Conservation (phyloP, 2,329 filamentous ascomycete genomes). For the Alternaria brassicae region DNA sequence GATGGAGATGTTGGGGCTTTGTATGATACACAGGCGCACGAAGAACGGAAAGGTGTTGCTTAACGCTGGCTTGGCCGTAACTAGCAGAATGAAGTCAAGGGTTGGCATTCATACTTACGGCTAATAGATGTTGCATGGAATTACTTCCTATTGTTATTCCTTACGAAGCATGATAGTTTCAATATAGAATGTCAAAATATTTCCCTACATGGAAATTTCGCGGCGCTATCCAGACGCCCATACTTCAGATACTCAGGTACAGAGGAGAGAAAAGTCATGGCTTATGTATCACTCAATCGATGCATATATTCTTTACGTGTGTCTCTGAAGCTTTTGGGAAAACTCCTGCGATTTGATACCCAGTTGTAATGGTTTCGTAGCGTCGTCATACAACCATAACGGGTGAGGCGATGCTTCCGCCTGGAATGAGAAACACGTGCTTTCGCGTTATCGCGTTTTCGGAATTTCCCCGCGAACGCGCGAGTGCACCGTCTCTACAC, state of each 20-base stretch:
- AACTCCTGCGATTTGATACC: not conserved
- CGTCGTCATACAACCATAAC: not conserved
- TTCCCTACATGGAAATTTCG: not conserved
- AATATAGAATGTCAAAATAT: not conserved
- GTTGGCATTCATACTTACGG: not conserved
- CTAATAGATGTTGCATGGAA: not conserved
- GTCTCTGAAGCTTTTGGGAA: not conserved
- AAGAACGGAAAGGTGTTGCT: not conserved
- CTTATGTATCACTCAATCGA: not conserved
- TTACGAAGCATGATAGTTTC: not conserved
- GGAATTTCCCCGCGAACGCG: slow-evolving; percentile 12
- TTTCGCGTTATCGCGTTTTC: slow-evolving; percentile 27
- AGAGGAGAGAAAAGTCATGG: not conserved
- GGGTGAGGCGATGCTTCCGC: not conserved
- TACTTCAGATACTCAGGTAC: not conserved
- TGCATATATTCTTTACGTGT: not conserved
- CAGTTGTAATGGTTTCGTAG: not conserved
- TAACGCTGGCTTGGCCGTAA: not conserved
- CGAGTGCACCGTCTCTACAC: not conserved
- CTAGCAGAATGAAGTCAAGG: not conserved
- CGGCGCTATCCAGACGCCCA: not conserved
- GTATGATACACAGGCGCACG: slow-evolving; percentile 4
- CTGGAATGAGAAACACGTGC: slow-evolving; percentile 16
- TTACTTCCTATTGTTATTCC: not conserved
- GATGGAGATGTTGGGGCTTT: not conserved